phyloP scores from a whole-genome alignment of 208 protist genomes.

The Leishmania aethiopica region DNA sequence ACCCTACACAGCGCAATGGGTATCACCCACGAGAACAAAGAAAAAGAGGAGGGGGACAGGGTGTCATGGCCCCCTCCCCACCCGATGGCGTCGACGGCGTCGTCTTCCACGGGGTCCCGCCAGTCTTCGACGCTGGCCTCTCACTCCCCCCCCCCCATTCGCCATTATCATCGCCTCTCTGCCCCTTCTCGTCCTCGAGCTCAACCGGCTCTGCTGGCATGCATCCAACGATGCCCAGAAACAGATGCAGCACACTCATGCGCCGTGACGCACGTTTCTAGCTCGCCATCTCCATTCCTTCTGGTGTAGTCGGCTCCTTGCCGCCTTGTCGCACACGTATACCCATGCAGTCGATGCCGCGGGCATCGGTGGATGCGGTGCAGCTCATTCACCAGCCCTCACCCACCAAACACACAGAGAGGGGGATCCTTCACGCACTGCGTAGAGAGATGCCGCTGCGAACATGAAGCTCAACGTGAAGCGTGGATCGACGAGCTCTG shows the following conservation, averaged over 20 bases:
- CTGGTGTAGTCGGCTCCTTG: too few species aligned
- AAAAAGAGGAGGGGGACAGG: background rate
- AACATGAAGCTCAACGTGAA: background rate
- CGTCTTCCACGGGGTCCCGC: background rate
- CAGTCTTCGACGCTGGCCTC: background rate
- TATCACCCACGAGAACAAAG: background rate
- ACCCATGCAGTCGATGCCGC: too few species aligned
- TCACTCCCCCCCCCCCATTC: background rate
- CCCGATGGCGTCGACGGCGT: background rate
- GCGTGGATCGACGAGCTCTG: conserved; percentile 37
- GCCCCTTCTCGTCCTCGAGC: background rate
- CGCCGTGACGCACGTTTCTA: background rate
- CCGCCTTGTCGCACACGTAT: too few species aligned
- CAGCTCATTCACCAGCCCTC: too few species aligned
- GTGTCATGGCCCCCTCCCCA: background rate
- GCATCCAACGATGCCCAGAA: background rate
- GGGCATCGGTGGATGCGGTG: too few species aligned
- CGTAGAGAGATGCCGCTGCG: background rate
- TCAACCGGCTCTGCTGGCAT: background rate
- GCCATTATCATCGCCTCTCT: background rate
- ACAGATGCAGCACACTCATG: too few species aligned
- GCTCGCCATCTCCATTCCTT: too few species aligned
- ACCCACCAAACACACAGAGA: background rate
- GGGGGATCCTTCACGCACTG: background rate
- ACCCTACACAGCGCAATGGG: background rate